Evolutionary conservation across 2,329 filamentous ascomycete species (phyloP), one percentile per base, ranked within the genome.

Genomic region (Talaromyces sp.): DNA sequence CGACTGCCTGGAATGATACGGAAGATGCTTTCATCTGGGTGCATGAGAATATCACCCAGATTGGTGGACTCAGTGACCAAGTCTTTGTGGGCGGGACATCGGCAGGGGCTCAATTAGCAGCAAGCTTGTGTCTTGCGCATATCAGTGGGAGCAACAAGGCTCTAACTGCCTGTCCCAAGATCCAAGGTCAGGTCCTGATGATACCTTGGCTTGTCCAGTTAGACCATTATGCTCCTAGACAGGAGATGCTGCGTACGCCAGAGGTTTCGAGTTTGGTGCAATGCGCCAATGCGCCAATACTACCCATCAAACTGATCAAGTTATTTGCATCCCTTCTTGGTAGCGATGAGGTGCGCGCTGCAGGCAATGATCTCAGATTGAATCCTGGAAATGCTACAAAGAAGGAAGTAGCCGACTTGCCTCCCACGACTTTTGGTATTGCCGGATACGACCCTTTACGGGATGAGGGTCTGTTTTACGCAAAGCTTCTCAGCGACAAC

Each of bases 131-230:
- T 19, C 47, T 51, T 29, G 47, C 47, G 29, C 22, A 51, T 51
- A 17, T 2, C 15, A 51, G 10, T 10, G 47, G 25, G 5, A n/a
- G 25, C 6, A 51, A 51, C 5, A n/a, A 51, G 6, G 47, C 47
- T 10, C 5, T 51, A 5, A 15, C 25, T 17, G 54, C 36, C 31
- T 36, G n/a, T 27, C 54, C 54, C 10, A 58, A 22, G 3, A 58
- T 58, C 29, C 54, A 22, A 38, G 54, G 54, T 27, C 54, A 58
- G 54, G n/a, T 58, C 11, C 3, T 58, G 31, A 58, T 58, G 54
- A 58, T 58, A 13, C 54, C 54, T 17, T 58, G 54, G 47, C 47
- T 51, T 27, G 47, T 51, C 25, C 47, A 51, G n/a, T 29, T 51
- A 51, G 47, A 51, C 15, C 25, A 51, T 51, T 29, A 51, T 51